Evolutionary conservation across 306 rosid species (phyloP).

Genomic region (Carpinus viminea): DNA sequence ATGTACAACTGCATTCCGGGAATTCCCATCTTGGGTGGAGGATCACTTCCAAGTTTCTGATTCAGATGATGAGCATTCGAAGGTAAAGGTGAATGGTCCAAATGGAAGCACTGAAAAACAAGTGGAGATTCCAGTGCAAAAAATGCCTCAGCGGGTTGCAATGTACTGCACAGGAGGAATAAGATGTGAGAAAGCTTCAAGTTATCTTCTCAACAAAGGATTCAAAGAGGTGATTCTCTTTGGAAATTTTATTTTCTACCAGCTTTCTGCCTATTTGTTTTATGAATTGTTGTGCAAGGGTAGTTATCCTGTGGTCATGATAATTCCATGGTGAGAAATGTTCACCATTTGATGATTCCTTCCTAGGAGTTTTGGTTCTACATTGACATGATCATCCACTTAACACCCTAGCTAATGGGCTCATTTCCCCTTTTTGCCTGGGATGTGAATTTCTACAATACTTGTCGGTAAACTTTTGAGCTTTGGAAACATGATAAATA

Average conservation of each 20-base stretch:
- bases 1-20: constrained; percentile 70
- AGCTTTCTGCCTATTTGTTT: neutral
- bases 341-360: neutral
- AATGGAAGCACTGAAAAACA: constrained; percentile 34
- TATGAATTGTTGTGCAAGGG: neutral
- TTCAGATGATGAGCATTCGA: constrained; percentile 27
- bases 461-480: neutral
- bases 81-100: constrained; percentile 31
- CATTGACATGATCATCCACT: neutral
- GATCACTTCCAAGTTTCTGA: constrained; percentile 52
- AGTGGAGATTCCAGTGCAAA: constrained; percentile 35
- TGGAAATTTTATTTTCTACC: constrained; percentile 8
- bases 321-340: neutral
- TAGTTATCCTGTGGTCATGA: neutral
- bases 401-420: neutral
- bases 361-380: neutral
- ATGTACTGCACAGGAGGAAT: constrained; percentile 99
- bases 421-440: neutral
- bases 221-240: constrained; percentile 71
- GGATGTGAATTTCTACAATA: neutral
- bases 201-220: constrained; percentile 86
- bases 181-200: constrained; percentile 96
- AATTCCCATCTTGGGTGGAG: constrained; percentile 91
- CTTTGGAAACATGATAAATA: neutral
- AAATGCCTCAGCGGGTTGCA: constrained; percentile 70